A percentile compares a stretch with the other conserved stretches of the same genome.
These are phyloP conservation scores for Rhizopogon vesiculosus DNA, from an alignment of 768 basidiomycete genomes.

Conservation along the genomic window DNA sequence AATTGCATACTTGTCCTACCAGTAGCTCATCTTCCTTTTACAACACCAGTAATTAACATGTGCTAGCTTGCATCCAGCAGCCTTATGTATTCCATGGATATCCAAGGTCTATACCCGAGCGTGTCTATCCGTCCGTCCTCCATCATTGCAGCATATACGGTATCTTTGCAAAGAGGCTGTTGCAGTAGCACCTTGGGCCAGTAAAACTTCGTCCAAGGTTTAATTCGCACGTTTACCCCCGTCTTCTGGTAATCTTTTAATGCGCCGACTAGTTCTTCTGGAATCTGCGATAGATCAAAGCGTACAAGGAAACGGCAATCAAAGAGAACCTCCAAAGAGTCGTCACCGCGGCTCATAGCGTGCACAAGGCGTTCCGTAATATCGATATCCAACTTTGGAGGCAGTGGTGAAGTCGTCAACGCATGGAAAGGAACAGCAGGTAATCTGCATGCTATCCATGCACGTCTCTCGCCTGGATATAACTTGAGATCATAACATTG, in stretches of 20 bases:
- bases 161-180: conserved; percentile 13
- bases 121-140: conserved; percentile 4
- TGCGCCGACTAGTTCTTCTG: conserved; percentile 27
- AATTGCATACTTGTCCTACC: too few species aligned
- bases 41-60: background rate
- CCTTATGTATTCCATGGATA: conserved; percentile 38
- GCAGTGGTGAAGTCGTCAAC: conserved; percentile 17
- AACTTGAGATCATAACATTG: conserved; percentile 11
- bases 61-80: conserved; percentile 27
- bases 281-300: conserved; percentile 41
- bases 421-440: conserved; percentile 40
- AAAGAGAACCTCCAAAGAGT: conserved; percentile 43
- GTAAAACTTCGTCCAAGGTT: conserved; percentile 39
- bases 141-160: conserved; percentile 16
- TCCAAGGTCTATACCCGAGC: conserved; percentile 32
- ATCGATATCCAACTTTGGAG: conserved; percentile 33
- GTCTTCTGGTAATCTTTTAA: conserved; percentile 16
- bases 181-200: conserved; percentile 41
- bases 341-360: conserved; percentile 7
- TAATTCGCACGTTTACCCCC: conserved; percentile 28
- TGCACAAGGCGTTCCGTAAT: conserved; percentile 29
- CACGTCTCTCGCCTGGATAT: conserved; percentile 24
- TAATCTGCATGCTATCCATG: conserved; percentile 62
- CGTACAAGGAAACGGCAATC: conserved; percentile 61
- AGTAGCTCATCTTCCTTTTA: too few species aligned